Conservation (phyloP, 2,329 filamentous ascomycete species). For the Geosmithia putterillii region DNA sequence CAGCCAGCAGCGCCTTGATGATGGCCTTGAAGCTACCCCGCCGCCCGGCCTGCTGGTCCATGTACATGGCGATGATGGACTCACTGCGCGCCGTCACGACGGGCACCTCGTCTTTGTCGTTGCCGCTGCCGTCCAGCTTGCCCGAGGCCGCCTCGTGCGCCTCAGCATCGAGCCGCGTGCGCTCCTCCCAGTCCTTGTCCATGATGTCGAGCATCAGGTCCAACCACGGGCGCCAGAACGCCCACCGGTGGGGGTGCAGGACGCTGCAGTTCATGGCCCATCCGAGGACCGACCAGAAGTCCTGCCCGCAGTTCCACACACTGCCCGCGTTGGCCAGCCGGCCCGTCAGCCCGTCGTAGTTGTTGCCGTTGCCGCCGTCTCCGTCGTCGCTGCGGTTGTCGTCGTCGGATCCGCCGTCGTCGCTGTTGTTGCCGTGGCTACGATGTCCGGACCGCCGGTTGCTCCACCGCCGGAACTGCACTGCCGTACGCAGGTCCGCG, state of each 20-base stretch:
- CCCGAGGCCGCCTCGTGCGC: neutral
- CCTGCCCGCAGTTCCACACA: conserved; percentile 63
- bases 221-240: conserved; percentile 70
- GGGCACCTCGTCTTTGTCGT: conserved; percentile 9
- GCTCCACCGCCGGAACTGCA: conserved; percentile 42
- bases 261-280: conserved; percentile 91
- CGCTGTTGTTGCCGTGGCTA: conserved; percentile 24
- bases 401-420: conserved; percentile 24
- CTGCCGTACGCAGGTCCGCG: conserved; percentile 58
- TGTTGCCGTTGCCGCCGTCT: conserved; percentile 26
- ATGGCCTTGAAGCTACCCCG: conserved; percentile 39
- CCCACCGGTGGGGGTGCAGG: conserved; percentile 62
- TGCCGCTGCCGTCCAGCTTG: conserved; percentile 6
- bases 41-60: conserved; percentile 31
- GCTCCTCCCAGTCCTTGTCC: conserved; percentile 55
- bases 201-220: conserved; percentile 68
- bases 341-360: conserved; percentile 40
- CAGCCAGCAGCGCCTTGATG: conserved; percentile 55
- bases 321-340: conserved; percentile 51
- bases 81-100: conserved; percentile 25
- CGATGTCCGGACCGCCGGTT: conserved; percentile 15
- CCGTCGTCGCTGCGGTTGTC: conserved; percentile 21
- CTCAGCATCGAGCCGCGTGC: conserved; percentile 34
- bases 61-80: conserved; percentile 50
- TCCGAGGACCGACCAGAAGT: conserved; percentile 81